These are phyloP conservation scores for Hypomyces rosellus DNA, from an alignment of 2,329 filamentous ascomycete genomes.

Conservation along the genomic window DNA sequence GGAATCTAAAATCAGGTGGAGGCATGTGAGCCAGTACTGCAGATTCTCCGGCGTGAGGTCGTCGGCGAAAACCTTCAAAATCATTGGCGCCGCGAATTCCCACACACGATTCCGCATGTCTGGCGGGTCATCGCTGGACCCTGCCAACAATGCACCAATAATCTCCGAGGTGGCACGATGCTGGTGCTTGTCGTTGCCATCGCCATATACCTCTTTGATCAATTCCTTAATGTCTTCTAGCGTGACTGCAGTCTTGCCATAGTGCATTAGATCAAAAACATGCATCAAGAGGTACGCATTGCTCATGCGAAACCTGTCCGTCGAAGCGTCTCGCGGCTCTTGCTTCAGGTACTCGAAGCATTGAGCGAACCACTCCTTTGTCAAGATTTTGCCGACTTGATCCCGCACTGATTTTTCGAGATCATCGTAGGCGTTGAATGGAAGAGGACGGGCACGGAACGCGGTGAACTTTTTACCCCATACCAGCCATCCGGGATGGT, in stretches of 20 bases:
- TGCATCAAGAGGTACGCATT: conserved; percentile 83
- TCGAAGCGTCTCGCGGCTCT: conserved; percentile 74
- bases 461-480: conserved; percentile 87
- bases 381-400: conserved; percentile 75
- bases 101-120: conserved; percentile 72
- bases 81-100: conserved; percentile 83
- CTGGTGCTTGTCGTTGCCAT: conserved; percentile 95
- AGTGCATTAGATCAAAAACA: conserved; percentile 82
- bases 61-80: conserved; percentile 81
- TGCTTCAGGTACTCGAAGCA: conserved; percentile 95
- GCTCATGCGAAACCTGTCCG: conserved; percentile 85
- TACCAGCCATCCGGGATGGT: conserved; percentile 92
- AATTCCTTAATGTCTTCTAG: conserved; percentile 86
- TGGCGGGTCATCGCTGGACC: conserved; percentile 69
- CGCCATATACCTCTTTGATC: conserved; percentile 70
- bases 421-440: conserved; percentile 69
- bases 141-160: conserved; percentile 74
- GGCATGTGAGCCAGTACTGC: conserved; percentile 88
- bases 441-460: conserved; percentile 63
- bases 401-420: conserved; percentile 66
- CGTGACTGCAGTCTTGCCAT: conserved; percentile 67
- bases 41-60: conserved; percentile 91
- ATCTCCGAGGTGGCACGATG: conserved; percentile 95
- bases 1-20: conserved; percentile 80
- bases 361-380: conserved; percentile 76